These are phyloP conservation scores for Leptosphaerulina australis DNA, from an alignment of 2,329 filamentous ascomycete species.

Conservation along the genomic window DNA sequence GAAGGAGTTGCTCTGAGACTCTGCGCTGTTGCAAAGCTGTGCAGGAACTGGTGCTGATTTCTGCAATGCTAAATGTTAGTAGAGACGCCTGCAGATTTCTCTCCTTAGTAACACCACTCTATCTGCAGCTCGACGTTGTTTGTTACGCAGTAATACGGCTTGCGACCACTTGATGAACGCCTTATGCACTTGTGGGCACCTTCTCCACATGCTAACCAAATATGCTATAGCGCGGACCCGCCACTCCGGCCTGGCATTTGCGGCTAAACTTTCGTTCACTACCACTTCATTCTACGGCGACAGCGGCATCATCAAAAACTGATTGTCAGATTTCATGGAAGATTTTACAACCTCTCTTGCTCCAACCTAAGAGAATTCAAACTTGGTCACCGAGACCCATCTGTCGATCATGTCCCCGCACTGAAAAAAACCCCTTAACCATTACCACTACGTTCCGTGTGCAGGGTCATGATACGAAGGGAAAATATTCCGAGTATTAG, in stretches of 20 bases:
- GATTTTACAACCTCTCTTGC: neutral
- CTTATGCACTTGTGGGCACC: slow-evolving; percentile 7
- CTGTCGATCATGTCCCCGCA: slow-evolving; percentile 10
- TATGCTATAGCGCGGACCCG: slow-evolving; percentile 1
- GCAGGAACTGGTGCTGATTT: neutral
- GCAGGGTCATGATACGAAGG: neutral
- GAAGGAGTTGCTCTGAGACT: neutral
- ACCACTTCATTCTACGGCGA: neutral
- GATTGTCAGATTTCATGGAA: neutral
- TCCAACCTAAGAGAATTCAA: neutral
- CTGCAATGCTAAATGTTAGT: neutral
- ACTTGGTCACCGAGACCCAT: neutral
- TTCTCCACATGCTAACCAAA: slow-evolving; percentile 12
- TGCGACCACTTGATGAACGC: slow-evolving; percentile 16
- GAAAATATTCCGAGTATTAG: neutral
- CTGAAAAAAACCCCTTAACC: neutral
- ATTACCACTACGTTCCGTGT: neutral
- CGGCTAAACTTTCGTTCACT: neutral
- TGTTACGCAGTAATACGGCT: slow-evolving; percentile 13
- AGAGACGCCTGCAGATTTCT: neutral
- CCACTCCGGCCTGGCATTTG: slow-evolving; percentile 1
- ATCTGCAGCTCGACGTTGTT: slow-evolving; percentile 15
- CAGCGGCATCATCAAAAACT: neutral
- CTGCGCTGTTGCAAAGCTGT: slow-evolving; percentile 3
- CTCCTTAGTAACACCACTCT: slow-evolving; percentile 12